Conservation (phyloP, 1,284 basidiomycete species). For the Coniferiporia weirii region DNA sequence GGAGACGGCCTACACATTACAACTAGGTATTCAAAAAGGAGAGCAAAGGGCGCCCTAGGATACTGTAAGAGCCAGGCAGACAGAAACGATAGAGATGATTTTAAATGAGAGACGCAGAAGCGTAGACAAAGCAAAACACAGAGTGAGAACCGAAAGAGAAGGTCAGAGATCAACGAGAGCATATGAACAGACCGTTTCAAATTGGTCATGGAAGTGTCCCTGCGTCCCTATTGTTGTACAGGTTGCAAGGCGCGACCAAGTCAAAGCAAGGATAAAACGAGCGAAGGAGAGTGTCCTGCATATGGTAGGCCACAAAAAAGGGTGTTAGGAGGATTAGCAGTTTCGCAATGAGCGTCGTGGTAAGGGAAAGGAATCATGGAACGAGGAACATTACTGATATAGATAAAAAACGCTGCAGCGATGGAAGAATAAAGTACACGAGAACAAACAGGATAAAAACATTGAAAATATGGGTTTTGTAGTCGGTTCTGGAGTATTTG, state of each 20-base stretch:
- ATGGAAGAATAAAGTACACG: constrained; percentile 6
- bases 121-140: too few relatives aligned
- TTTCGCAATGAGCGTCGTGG: background rate
- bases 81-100: background rate
- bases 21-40: background rate
- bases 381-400: background rate
- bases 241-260: too few relatives aligned
- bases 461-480: background rate
- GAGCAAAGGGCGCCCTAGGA: background rate
- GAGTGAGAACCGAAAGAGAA: background rate
- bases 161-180: background rate
- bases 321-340: background rate
- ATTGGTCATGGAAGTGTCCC: too few relatives aligned
- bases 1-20: background rate
- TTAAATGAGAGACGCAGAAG: background rate
- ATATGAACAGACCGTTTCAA: background rate
- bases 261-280: too few relatives aligned
- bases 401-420: background rate
- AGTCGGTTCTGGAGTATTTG: background rate
- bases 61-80: background rate
- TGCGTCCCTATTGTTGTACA: too few relatives aligned
- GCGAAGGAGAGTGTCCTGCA: too few relatives aligned
- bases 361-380: background rate
- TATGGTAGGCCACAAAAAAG: background rate
- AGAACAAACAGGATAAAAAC: background rate